Percentiles rank a stretch among this genome's conserved stretches.
Evolutionary conservation across 805 yeast genomes (phyloP).

Genomic region (Candida glaebosa): DNA sequence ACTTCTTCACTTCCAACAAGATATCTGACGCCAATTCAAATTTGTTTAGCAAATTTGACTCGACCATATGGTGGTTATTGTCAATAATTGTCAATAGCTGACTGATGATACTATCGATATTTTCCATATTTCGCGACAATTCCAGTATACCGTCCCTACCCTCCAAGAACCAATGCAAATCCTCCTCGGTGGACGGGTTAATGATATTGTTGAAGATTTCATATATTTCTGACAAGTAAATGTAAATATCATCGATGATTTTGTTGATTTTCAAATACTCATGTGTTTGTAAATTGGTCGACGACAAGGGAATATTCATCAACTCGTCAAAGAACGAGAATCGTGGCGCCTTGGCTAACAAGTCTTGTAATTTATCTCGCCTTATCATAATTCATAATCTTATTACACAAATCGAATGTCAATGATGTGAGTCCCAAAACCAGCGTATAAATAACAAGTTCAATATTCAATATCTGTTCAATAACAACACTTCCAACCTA

Average conservation of each 20-base stretch:
- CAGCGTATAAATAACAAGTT: no score
- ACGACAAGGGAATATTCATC: conserved; percentile 15
- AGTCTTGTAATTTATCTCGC: conserved; percentile 12
- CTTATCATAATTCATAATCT: not conserved
- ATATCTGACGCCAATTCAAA: conserved; percentile 25
- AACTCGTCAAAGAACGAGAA: conserved; percentile 22
- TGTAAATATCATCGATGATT: conserved; percentile 24
- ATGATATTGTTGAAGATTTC: conserved; percentile 12
- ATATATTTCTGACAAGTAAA: conserved; percentile 19
- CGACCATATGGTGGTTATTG: conserved; percentile 9
- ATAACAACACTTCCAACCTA: no score
- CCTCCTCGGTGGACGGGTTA: conserved; percentile 4
- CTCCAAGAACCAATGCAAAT: conserved; percentile 24
- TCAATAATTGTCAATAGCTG: conserved; percentile 17
- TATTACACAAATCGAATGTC: no score
- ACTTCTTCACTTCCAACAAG: conserved; percentile 23
- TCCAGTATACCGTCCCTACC: conserved; percentile 19
- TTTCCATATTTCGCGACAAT: conserved; percentile 16
- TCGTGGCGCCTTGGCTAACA: conserved; percentile 16
- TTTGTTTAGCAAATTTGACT: conserved; percentile 15
- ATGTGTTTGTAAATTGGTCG: conserved; percentile 15
- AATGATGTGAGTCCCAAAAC: no score
- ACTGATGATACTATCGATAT: conserved; percentile 23
- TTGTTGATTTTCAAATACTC: conserved; percentile 26
- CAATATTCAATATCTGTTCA: no score